Percentiles rank a stretch among this genome's conserved stretches.
Conservation (phyloP, 805 yeast species). For the Deakozyma indianensis region DNA sequence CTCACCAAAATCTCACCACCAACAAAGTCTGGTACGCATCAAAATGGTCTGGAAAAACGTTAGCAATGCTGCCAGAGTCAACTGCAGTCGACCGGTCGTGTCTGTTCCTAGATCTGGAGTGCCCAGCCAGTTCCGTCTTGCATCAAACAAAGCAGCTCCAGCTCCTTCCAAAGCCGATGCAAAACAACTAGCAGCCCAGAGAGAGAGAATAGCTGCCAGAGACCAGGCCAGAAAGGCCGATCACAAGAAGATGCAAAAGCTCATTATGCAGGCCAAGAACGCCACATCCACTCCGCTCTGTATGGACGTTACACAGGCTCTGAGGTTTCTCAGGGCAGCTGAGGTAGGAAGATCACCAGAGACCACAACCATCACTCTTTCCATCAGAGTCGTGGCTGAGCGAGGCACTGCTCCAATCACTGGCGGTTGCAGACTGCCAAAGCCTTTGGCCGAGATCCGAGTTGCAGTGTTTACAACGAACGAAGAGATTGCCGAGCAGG, state of each 20-base stretch:
- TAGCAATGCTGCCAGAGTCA: background rate
- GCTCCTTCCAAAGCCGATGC: slow-evolving; percentile 15
- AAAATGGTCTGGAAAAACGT: background rate
- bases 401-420: slow-evolving; percentile 62
- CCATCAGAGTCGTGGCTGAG: slow-evolving; percentile 52
- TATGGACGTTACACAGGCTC: slow-evolving; percentile 58
- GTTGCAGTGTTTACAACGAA: slow-evolving; percentile 56
- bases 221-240: slow-evolving; percentile 16
- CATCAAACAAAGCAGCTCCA: background rate
- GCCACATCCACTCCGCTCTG: slow-evolving; percentile 44
- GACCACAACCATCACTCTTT: slow-evolving; percentile 57
- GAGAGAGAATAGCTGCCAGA: slow-evolving; percentile 19
- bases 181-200: slow-evolving; percentile 19
- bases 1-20: too few species aligned
- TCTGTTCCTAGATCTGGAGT: background rate
- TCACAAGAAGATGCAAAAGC: slow-evolving; percentile 11
- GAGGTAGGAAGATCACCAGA: slow-evolving; percentile 73
- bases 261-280: slow-evolving; percentile 24
- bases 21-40: too few species aligned
- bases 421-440: slow-evolving; percentile 63
- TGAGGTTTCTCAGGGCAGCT: slow-evolving; percentile 70
- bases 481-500: slow-evolving; percentile 35
- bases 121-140: background rate
- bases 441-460: slow-evolving; percentile 49
- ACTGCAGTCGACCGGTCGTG: background rate